A percentile compares a stretch with the other conserved stretches of the same genome.
Evolutionary conservation across 164 flowering plant species (phyloP).

Genomic region (Buxus sempervirens): DNA sequence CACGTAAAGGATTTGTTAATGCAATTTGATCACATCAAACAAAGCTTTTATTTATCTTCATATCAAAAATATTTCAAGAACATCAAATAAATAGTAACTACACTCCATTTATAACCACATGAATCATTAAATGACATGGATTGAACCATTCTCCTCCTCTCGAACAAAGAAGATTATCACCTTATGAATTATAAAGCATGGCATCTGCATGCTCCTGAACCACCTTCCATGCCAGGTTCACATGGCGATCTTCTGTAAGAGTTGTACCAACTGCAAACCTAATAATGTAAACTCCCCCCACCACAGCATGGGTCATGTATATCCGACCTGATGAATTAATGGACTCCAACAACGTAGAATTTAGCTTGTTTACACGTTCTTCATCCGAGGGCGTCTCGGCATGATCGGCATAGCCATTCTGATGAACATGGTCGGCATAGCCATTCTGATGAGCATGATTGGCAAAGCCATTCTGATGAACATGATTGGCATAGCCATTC

Average conservation of each 20-base stretch:
- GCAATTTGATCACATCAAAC: too few species aligned
- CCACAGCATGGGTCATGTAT: constrained; percentile 44
- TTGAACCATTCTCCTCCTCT: too few species aligned
- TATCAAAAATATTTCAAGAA: too few species aligned
- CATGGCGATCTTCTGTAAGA: constrained; percentile 28
- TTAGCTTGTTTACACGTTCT: constrained; percentile 30
- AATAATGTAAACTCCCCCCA: constrained; percentile 29
- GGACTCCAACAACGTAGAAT: constrained; percentile 32
- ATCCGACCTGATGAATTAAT: constrained; percentile 38
- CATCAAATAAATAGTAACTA: too few species aligned
- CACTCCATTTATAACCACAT: too few species aligned
- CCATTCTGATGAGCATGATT: too few species aligned
- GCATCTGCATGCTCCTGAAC: constrained; percentile 23
- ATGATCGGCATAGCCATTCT: not conserved
- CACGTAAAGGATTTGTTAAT: too few species aligned
- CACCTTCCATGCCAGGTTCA: constrained; percentile 22
- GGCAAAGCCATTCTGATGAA: too few species aligned
- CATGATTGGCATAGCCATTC: too few species aligned
- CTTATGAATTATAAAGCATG: not conserved
- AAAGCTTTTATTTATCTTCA: too few species aligned
- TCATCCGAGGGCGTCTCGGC: not conserved
- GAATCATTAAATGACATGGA: too few species aligned
- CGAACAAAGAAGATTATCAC: not conserved
- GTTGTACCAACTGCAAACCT: constrained; percentile 38
- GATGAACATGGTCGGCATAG: too few species aligned